Evolutionary conservation across 768 basidiomycete species (phyloP).

Genomic region (Lactarius akahatsu): DNA sequence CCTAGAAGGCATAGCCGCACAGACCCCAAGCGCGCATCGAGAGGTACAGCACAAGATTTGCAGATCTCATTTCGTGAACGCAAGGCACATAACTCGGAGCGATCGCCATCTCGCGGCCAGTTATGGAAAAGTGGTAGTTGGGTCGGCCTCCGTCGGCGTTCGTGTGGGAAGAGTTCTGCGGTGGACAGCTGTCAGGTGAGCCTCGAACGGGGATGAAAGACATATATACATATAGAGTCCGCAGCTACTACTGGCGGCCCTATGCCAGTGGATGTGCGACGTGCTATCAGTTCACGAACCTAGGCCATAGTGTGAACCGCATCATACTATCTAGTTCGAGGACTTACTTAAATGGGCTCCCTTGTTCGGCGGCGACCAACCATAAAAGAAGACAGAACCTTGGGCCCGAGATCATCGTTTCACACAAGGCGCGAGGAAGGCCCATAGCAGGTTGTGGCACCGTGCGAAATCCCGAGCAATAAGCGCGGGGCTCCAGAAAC

Average conservation of each 20-base stretch:
- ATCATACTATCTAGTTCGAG: too few relatives aligned
- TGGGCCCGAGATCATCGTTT: background rate
- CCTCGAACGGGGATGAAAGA: background rate
- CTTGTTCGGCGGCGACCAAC: background rate
- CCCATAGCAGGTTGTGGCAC: background rate
- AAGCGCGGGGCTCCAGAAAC: slow-evolving; percentile 6
- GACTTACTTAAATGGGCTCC: background rate
- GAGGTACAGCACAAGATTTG: slow-evolving; percentile 5
- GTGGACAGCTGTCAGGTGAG: background rate
- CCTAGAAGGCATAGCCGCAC: background rate
- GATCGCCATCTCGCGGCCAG: too few relatives aligned
- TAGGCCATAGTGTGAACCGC: too few relatives aligned
- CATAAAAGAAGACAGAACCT: background rate
- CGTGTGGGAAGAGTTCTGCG: slow-evolving; percentile 12
- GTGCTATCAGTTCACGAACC: slow-evolving; percentile 7
- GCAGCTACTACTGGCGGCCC: background rate
- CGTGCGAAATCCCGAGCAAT: background rate
- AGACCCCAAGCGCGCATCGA: background rate
- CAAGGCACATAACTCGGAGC: background rate
- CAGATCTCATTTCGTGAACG: background rate
- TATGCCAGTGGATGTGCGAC: background rate
- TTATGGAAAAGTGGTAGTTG: too few relatives aligned
- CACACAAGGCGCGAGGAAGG: background rate
- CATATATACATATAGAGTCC: background rate
- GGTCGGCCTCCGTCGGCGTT: too few relatives aligned